Percentiles rank a stretch among this genome's conserved stretches.
Conservation (phyloP, 2,329 filamentous ascomycete species). For the Epichloe amarillans region DNA sequence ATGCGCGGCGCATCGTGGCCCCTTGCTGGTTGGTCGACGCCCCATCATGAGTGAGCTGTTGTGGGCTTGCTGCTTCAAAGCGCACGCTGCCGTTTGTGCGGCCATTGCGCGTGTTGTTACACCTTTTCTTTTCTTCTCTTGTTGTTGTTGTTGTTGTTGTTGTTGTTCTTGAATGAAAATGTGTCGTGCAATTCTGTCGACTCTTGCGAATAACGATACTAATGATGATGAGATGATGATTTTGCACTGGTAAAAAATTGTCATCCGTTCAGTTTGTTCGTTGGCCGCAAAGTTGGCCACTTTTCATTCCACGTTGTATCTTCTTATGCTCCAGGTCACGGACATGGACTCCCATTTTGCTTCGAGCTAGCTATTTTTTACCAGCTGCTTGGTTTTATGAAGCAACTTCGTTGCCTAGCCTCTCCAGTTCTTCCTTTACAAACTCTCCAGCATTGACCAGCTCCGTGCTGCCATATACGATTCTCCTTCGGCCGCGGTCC, state of each 20-base stretch:
- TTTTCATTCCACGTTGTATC: neutral
- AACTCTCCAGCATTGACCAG: constrained; percentile 58
- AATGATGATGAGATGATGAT: neutral
- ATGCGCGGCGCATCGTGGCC: constrained; percentile 6
- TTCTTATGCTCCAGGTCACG: neutral
- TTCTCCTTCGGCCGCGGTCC: constrained; percentile 56
- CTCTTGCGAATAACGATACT: neutral
- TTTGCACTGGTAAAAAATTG: neutral
- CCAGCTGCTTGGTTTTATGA: constrained; percentile 12
- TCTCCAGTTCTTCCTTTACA: constrained; percentile 48
- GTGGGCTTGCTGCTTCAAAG: too few species aligned
- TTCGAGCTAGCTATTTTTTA: neutral
- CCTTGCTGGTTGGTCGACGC: constrained; percentile 7
- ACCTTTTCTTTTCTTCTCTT: too few species aligned
- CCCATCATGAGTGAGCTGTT: constrained; percentile 9
- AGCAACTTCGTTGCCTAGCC: constrained; percentile 43
- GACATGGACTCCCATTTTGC: too few species aligned
- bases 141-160: neutral
- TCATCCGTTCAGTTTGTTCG: neutral
- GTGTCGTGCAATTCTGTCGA: neutral
- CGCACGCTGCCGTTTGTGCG: too few species aligned
- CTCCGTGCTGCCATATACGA: constrained; percentile 92
- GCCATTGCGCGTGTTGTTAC: too few species aligned
- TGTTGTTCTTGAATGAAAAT: neutral
- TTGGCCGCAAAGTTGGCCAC: neutral